Base-by-base conservation (phyloP, 2,329 filamentous ascomycete genomes). In the Diaporthe australafricana region DNA sequence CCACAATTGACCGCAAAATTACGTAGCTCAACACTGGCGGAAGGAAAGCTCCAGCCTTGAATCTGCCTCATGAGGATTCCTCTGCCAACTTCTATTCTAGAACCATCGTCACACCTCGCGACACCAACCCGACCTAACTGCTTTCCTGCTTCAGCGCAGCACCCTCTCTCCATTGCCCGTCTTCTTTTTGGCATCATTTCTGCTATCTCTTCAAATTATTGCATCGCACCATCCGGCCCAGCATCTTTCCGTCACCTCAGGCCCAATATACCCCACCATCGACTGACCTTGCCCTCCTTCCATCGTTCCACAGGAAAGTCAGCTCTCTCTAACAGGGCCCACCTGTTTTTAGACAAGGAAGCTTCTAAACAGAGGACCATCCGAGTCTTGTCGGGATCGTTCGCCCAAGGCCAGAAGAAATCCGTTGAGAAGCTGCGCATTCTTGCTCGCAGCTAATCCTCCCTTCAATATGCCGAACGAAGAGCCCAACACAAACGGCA, bases 381-480 rank as follows among this genome's bases (percentile, higher is more conserved):
- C 8, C 55, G 16, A 60, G 55, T 35, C 35, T 27, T 27, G 35
- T 42, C 14, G 35, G n/a, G 16, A 42, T n/a, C 55, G 3, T 45
- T 38, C 56, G 16, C 25, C 7, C 60, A 27, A 11, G 40, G 47
- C 35, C 22, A 45, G 9, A 8, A 17, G 22, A 42, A 45, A 16
- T 55, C 35, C n/a, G 48, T 14, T 5, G 35, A 20, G 3, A 22
- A 48, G 57, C 57, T 63, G 57, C 35, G 25, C 48, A 9, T 45
- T 22, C 63, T 45, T 6, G 60, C 20, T 27, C 30, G 20, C 30
- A 35, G 22, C 14, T n/a, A 14, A 22, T 7, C 30, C 45, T 8
- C 22, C 70, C 40, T 40, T 66, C 67, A 63, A 35, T 14, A 73
- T 73, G 72, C 32, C 69, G 17, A 30, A 38, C 40, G 71, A 68